Base-by-base conservation (phyloP, 805 yeast species). In the Lachancea sp. region DNA sequence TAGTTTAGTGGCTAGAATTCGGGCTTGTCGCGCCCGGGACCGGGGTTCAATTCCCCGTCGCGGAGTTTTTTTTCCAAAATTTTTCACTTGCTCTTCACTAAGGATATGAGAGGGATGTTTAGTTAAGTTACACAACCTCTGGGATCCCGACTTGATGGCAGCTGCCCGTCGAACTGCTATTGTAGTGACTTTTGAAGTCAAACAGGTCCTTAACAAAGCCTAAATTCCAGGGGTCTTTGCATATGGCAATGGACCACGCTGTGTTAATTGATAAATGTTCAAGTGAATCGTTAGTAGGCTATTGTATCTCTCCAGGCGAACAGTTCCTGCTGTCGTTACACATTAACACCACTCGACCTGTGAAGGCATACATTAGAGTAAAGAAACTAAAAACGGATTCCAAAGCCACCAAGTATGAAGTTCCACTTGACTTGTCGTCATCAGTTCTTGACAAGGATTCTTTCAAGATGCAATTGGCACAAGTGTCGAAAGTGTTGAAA, bases 31-130 rank as follows among this genome's bases (percentile, higher is more conserved):
- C 55, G 55, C 51, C 53, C 52, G 50, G 50, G 55, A 51, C 52
- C 55, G 55, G 55, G 57, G 57, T 52, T 50, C 55, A 49, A 52
- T 52, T 52, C 56, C 56, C 56, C 56, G 58, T 53, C 58, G 58
- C 53, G 53, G 53, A 49, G 53, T 28, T 42, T 38, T 46, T 43
- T 40, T 38, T 29, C n/a, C 12, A 23, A 23, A 13, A 4, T 11
- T 32, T 32, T 22, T 32, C 16, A 16, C 9, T 21, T 12, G 24
- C 6, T 7, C 16, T 8, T 23, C 25, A 8, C 11, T 23, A 8
- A 23, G 11, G 25, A 8, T 23, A 8, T 8, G 11, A 8, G 11
- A 23, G 11, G 25, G 8, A 11, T 23, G 8, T 8, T 8, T 23
- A 23, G 8, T 23, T 8, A 23, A 23, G 25, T 8, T 11, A 23